Evolutionary conservation across 2,329 filamentous ascomycete species (phyloP), one percentile per base, ranked within the genome.

Genomic region (Alternaria conjuncta): DNA sequence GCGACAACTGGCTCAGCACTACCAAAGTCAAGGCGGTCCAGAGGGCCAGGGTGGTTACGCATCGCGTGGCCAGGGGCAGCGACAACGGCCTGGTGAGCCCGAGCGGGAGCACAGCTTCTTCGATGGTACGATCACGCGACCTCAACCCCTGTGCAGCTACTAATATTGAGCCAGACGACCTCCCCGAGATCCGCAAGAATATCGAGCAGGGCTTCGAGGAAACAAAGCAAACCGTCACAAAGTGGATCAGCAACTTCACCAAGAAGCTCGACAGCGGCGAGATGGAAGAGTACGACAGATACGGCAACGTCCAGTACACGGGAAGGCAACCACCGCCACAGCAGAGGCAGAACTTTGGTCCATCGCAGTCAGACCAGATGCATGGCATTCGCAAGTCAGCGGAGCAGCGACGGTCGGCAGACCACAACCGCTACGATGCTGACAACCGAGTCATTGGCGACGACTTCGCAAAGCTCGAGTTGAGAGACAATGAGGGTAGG

Each of bases 141-240:
- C 5, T 21, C 44, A 3, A 36, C 20, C 12, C 3, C 0, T 12
- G 4, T 9, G 9, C 18, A 11, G 4, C 41, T 18, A 15, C 61
- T 51, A 32, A 60, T 9, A 21, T 4, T n/a, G 3, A 13, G 5
- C n/a, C 68, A 89, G 96, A 99, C 74, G 96, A 99, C 71, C 87
- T 99, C 13, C 95, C 96, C 2, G 89, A 95, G 54, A 97, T 99
- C 76, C 90, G 90, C 70, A 93, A 97, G 78, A 97, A 96, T 75
- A 87, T 99, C 71, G 91, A 91, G 77, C 96, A 98, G 82, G 96
- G 96, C 5, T 99, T 99, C 82, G 76, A 94, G 59, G 94, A 99
- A 76, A 98, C 96, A 2, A 96, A 98, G 82, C 90, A 88, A 59
- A 96, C 92, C 76, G 92, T 99, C 73, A 98, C 97, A 82, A 88